Base-by-base conservation (phyloP, 2,329 filamentous ascomycete species). In the Botrytis sinoallii region DNA sequence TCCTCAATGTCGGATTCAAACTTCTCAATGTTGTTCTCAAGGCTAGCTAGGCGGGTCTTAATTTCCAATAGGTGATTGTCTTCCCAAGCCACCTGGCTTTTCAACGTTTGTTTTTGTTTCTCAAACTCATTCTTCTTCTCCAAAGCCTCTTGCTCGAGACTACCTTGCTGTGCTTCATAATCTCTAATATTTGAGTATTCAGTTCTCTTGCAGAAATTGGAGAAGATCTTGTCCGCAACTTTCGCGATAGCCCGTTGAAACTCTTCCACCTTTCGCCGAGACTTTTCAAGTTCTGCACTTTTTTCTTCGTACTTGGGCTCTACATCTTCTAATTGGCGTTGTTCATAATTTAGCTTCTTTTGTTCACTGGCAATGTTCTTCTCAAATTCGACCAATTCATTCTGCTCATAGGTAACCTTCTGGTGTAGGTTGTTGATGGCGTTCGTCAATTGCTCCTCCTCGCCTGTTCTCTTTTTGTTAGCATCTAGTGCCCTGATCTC, bases 111-210 rank as follows among this genome's bases (percentile, higher is more conserved):
- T 80, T 91, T 92, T 81, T 99, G 96, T 6, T 92, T 90, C 73
- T 92, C 92, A 79, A 97, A 98, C 77, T 95, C 91, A 71, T 93
- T 90, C 76, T 93, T 93, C 85, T 95, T 95, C 82, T 96, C 91
- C 0, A 91, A 91, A 63, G 93, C 93, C 81, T 98, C 94, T 81
- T 97, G 93, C 82, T 98, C 95, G 67, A 97, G 85, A 60, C 92
- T 94, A 67, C 96, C 95, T 83, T 98, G 96, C 77, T 97, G 95
- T 40, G 92, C 92, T 81, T 98, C 94, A 79, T 98, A 99, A 74
- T 94, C 93, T 74, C 95, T 93, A 76, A 99, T 97, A 79, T 97
- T 92, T 74, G 89, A 87, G 81, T 97, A 98, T 0, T 95, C 94
- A 32, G 98, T 89, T 72, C 93, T 90, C 78, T 90, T 88, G 84